These are phyloP conservation scores for Sarocladium kiliense DNA, from an alignment of 2,329 filamentous ascomycete species.

Conservation along the genomic window DNA sequence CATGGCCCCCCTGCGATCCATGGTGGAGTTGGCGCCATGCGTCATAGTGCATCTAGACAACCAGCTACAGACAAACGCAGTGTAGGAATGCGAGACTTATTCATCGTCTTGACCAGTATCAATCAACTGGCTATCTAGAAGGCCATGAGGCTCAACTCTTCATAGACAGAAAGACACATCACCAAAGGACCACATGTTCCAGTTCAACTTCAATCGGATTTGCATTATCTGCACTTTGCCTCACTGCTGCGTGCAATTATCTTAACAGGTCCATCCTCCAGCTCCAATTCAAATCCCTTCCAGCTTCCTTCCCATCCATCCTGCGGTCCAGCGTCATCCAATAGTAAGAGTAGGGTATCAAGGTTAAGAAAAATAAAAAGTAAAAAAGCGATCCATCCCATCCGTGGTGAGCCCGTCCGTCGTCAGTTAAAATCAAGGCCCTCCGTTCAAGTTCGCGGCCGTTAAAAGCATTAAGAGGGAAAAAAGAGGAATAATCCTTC, in stretches of 20 bases:
- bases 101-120: too few relatives aligned
- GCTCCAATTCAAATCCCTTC: too few relatives aligned
- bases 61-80: too few relatives aligned
- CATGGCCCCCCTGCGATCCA: neutral
- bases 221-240: neutral
- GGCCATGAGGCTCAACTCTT: too few relatives aligned
- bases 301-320: neutral
- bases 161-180: too few relatives aligned
- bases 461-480: slow-evolving; percentile 1
- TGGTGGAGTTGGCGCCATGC: neutral
- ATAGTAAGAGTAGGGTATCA: slow-evolving; percentile 17
- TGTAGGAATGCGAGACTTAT: too few relatives aligned
- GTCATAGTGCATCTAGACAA: too few relatives aligned
- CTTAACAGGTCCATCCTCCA: neutral
- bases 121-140: too few relatives aligned
- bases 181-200: too few relatives aligned
- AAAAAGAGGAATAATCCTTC: neutral
- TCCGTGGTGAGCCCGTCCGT: neutral
- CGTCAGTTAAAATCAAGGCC: neutral
- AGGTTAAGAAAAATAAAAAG: slow-evolving; percentile 13
- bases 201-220: too few relatives aligned
- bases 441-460: neutral
- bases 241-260: neutral
- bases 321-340: neutral
- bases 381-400: slow-evolving; percentile 2